phyloP scores from a whole-genome alignment of 2,329 filamentous ascomycete species.

The Fusarium virguliforme region DNA sequence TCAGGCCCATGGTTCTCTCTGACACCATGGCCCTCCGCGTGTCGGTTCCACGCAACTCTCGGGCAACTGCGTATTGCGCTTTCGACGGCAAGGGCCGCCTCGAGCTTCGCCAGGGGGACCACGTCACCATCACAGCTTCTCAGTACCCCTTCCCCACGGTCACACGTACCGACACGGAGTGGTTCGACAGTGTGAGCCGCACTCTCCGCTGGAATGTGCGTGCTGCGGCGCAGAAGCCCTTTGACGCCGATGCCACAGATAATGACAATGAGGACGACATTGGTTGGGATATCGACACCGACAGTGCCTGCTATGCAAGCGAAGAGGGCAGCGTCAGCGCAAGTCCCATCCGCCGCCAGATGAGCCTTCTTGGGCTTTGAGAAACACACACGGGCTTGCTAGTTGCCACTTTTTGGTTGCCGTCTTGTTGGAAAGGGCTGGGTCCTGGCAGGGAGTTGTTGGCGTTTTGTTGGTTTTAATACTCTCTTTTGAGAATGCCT shows the following conservation, averaged over 20 bases:
- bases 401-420: conserved; percentile 4
- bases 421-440: conserved; percentile 21
- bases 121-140: conserved; percentile 95
- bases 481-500: conserved; percentile 8
- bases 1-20: conserved; percentile 97
- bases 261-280: conserved; percentile 68
- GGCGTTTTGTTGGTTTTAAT: conserved; percentile 37
- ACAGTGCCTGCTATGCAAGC: conserved; percentile 79
- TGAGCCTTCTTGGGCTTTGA: conserved; percentile 76
- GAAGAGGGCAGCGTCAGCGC: conserved; percentile 79
- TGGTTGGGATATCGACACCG: conserved; percentile 96
- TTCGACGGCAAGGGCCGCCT: conserved; percentile 98
- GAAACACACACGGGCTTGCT: neutral
- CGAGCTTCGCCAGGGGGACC: conserved; percentile 92
- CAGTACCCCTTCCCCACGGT: conserved; percentile 99
- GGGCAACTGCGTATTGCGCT: conserved; percentile 94
- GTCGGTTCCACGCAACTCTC: conserved; percentile 85
- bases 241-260: conserved; percentile 68
- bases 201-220: conserved; percentile 96
- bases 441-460: conserved; percentile 44
- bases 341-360: conserved; percentile 79
- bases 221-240: conserved; percentile 92
- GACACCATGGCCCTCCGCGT: conserved; percentile 95
- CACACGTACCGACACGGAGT: conserved; percentile 89
- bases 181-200: conserved; percentile 95